phyloP scores from a whole-genome alignment of 306 rosid species.

The Quercus mongolica region DNA sequence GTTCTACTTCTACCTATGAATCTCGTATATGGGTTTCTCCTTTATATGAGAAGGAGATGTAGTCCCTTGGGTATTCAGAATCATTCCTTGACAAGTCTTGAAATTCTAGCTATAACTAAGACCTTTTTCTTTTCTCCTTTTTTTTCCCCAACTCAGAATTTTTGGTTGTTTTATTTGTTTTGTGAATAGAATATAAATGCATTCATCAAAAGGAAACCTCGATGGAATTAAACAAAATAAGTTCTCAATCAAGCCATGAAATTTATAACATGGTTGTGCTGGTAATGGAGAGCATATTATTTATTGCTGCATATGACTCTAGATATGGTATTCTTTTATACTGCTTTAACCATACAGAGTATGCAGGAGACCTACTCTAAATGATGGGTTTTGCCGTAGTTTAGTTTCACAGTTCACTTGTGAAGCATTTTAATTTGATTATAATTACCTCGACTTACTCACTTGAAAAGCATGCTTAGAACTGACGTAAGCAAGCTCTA shows the following conservation, averaged over 20 bases:
- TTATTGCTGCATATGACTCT: background rate
- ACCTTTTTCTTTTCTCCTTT: too few species aligned
- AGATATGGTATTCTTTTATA: conserved; percentile 12
- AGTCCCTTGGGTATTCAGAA: too few species aligned
- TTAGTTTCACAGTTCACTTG: background rate
- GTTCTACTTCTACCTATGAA: too few species aligned
- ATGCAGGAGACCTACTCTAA: conserved; percentile 26
- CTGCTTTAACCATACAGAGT: conserved; percentile 17
- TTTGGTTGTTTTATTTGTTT: too few species aligned
- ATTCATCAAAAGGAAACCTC: too few species aligned
- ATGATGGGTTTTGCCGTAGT: conserved; percentile 42
- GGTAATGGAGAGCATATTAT: background rate
- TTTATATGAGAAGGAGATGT: too few species aligned
- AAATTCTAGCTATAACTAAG: too few species aligned
- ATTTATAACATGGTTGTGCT: background rate
- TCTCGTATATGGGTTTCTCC: too few species aligned
- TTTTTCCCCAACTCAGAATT: too few species aligned
- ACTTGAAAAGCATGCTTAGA: conserved; percentile 46
- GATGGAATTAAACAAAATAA: too few species aligned
- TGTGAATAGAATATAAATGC: too few species aligned
- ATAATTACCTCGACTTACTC: conserved; percentile 42
- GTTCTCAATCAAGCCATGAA: background rate
- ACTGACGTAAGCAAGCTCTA: conserved; percentile 36
- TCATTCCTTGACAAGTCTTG: too few species aligned
- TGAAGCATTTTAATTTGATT: conserved; percentile 33